Base-by-base conservation (phyloP, 2,329 filamentous ascomycete species). In the Zalaria obscura region DNA sequence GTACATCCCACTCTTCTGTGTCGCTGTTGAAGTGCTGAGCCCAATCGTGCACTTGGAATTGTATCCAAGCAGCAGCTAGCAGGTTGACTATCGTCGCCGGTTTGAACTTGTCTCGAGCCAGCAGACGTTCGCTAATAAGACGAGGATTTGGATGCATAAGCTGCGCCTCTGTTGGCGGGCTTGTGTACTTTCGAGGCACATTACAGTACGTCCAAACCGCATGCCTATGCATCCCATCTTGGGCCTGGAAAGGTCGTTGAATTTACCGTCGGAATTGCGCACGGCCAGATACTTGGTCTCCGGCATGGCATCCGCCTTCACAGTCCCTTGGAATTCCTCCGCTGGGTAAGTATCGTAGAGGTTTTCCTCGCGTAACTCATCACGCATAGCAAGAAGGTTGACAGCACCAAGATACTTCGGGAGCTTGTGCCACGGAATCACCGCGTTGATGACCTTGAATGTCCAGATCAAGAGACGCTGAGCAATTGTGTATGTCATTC, bases 31-130 rank as follows among this genome's bases (percentile, higher is more conserved):
- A 25, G 45, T 60, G 55, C 33, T 55, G 29, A 7, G 38, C 36
- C 63, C 63, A 67, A 43, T 66, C 64, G 41, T 68, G 65, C 0
- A 60, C 60, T 42, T 68, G 64, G 40, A 69, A 68, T 46, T 70
- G 66, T n/a, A 69, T 68, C 65, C 66, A 69, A 1, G 66, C 66
- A 9, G 66, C 66, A 3, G 66, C 66, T 5, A 69, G 52, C 33
- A 69, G 46, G 42, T 69, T 70, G 43, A 69, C 42, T 1, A 55
- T 64, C 0, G 63, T 68, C 1, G 66, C 66, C 3, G 64, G 65
- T 25, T 63, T 64, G 47, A 69, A 69, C 3, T 51, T 54, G n/a
- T 62, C 57, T 5, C 65, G 54, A 18, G 56, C 57, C 55, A 69
- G 55, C 41, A 70, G 57, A 34, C 50, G 52, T 36, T 67, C 55